Evolutionary conservation across 2,329 filamentous ascomycete genomes (phyloP), one percentile per base, ranked within the genome.

Genomic region (Ophiosphaerella herpotricha): DNA sequence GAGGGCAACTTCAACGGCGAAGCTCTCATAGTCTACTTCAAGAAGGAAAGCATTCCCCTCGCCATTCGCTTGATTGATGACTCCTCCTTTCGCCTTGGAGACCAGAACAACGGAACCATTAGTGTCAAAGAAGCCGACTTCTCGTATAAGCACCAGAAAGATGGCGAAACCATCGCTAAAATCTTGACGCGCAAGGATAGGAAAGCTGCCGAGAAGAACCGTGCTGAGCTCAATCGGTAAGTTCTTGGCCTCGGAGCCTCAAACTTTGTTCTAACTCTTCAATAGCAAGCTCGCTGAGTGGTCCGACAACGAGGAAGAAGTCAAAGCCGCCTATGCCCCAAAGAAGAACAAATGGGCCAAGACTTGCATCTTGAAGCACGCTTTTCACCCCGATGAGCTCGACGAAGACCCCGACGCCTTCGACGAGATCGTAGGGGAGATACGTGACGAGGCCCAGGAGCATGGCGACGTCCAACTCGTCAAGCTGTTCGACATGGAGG

Each of bases 381-480:
- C 96, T 88, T 99, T 99, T 74, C 95, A 91, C 1, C 80, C 93
- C 23, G 71, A 87, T 54, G 90, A 96, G 75, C 80, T 97, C 23
- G 86, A 91, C 61, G 89, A 95, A 67, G 92, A 97, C 64, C 85
- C 89, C 2, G 85, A 86, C 0, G 89, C 88, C 1, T 82, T 95
- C 52, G 78, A 95, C 33, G 93, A 97, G 56, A 96, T 97, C 76
- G 95, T 95, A 70, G 89, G 96, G 71, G 94, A 99, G 69, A 90
- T 97, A 48, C 84, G 90, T 39, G 90, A 96, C 43, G 92, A 96
- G 74, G 96, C 91, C 71, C 81, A 84, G 50, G 95, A 95, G 75
- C 78, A 94, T 12, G 94, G 94, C 3, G 81, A 87, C 21, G 90
- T 97, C 32, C 96, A 91, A 29, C 97, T 95, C 67, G 90, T 97